phyloP scores from a whole-genome alignment of 768 basidiomycete species.

The Albatrellus ellisii region DNA sequence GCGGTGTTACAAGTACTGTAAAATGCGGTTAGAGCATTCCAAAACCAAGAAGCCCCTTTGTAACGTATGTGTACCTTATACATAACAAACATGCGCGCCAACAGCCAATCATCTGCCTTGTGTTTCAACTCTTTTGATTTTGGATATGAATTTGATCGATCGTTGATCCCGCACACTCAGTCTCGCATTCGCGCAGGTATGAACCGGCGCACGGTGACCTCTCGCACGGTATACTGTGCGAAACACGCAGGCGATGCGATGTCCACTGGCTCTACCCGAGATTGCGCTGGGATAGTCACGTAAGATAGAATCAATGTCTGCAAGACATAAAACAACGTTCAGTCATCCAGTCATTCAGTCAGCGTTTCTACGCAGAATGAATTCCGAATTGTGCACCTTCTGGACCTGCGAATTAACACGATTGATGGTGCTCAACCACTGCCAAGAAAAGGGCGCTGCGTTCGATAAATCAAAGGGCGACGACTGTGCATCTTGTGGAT shows the following conservation, averaged over 20 bases:
- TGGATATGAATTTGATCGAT: no score
- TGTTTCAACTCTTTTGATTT: no score
- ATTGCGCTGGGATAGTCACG: slow-evolving; percentile 79
- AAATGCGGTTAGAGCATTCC: no score
- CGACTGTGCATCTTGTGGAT: slow-evolving; percentile 50
- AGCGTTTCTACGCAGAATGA: background rate
- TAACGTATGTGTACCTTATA: no score
- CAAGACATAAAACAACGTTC: no score
- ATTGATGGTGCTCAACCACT: slow-evolving; percentile 95
- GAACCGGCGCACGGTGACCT: slow-evolving; percentile 76
- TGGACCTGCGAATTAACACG: slow-evolving; percentile 94
- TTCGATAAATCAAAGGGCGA: slow-evolving; percentile 59
- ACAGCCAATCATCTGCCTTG: no score
- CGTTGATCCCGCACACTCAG: no score
- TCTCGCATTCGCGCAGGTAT: slow-evolving; percentile 90
- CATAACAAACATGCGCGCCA: no score
- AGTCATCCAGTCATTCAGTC: no score
- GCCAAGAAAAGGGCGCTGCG: slow-evolving; percentile 70
- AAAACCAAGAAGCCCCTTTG: no score
- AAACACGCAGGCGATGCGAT: slow-evolving; percentile 66
- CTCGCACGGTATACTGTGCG: slow-evolving; percentile 65
- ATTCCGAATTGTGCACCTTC: slow-evolving; percentile 43
- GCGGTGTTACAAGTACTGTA: no score
- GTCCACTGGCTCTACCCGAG: slow-evolving; percentile 34
- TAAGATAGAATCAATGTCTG: slow-evolving; percentile 87